Percentiles rank a stretch among this genome's conserved stretches.
Conservation (phyloP, 139 green algal genomes). For the Chlorella sp. region DNA sequence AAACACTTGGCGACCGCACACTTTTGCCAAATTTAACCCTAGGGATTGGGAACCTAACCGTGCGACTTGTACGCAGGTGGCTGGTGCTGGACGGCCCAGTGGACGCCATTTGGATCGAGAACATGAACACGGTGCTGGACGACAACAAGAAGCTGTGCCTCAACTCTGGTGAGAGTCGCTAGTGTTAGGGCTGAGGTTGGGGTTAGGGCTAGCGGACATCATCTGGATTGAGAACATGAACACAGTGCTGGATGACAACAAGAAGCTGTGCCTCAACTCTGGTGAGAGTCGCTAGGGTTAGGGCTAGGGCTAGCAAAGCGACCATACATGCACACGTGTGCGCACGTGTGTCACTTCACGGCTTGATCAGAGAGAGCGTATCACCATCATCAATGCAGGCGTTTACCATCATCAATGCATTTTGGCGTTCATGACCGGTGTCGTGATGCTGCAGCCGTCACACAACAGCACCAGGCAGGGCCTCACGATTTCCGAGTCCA, state of each 20-base stretch:
- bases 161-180: slow-evolving; percentile 28
- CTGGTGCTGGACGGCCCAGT: slow-evolving; percentile 68
- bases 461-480: background rate
- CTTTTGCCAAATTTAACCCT: background rate
- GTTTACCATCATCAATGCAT: background rate
- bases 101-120: slow-evolving; percentile 74
- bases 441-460: background rate
- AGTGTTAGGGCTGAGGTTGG: background rate
- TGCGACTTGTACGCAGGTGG: slow-evolving; percentile 30
- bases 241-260: slow-evolving; percentile 83
- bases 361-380: too few species aligned
- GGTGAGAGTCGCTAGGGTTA: background rate
- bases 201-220: slow-evolving; percentile 72
- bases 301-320: background rate
- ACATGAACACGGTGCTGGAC: slow-evolving; percentile 60
- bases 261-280: slow-evolving; percentile 79
- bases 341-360: too few species aligned
- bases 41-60: background rate
- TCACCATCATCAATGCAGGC: too few species aligned
- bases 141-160: slow-evolving; percentile 88
- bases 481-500: background rate
- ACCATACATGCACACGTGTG: too few species aligned
- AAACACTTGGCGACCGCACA: background rate
- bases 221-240: slow-evolving; percentile 82
- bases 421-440: background rate